Percentiles rank a stretch among this genome's conserved stretches.
These are phyloP conservation scores for Argentina anserina DNA, from an alignment of 306 rosid genomes.

Conservation along the genomic window DNA sequence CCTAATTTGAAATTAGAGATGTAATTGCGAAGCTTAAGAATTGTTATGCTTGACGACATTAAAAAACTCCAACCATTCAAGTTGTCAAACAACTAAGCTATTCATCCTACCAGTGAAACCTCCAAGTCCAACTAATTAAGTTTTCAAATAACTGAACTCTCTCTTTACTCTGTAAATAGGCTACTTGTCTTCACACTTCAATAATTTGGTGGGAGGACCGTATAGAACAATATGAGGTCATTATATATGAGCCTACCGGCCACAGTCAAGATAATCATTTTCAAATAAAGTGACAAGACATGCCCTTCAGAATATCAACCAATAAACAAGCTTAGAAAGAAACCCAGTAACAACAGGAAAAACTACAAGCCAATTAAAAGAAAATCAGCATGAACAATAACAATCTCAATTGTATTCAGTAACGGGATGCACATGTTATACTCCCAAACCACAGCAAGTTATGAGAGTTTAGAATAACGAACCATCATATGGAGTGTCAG, in stretches of 20 bases:
- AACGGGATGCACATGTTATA: neutral
- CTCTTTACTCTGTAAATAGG: neutral
- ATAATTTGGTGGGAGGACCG: neutral
- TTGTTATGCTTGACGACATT: neutral
- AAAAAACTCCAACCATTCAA: neutral
- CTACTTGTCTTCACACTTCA: neutral
- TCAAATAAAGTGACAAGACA: neutral
- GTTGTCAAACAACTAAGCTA: neutral
- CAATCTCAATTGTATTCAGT: neutral
- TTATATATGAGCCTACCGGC: neutral
- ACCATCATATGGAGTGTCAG: constrained; percentile 99
- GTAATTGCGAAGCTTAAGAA: neutral
- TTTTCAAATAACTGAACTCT: neutral
- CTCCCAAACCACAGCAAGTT: constrained; percentile 10
- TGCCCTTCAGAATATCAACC: neutral
- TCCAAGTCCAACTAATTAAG: neutral
- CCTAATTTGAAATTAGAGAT: neutral
- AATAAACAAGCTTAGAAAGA: neutral
- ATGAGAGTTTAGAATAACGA: constrained; percentile 32
- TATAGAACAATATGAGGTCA: neutral
- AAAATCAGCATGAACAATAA: neutral
- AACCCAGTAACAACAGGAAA: neutral
- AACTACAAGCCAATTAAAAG: neutral
- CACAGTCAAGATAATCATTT: neutral
- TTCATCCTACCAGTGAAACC: neutral